Conservation (phyloP, 331 rosid species). For the Spiraea crenata region DNA sequence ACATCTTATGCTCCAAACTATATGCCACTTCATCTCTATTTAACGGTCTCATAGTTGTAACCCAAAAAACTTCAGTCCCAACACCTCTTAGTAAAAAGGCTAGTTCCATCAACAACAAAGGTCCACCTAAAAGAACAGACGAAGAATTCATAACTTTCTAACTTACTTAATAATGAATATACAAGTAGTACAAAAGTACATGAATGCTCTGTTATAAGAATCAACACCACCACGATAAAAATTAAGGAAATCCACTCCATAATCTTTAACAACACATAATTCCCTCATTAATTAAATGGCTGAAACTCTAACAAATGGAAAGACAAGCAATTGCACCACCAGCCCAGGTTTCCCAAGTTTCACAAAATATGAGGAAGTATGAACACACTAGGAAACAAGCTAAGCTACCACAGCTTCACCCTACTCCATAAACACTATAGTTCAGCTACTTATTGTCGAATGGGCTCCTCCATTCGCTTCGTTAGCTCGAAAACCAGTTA, state of each 20-base stretch:
- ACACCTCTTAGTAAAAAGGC: constrained; percentile 39
- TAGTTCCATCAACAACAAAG: constrained; percentile 38
- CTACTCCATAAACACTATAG: neutral
- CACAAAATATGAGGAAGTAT: too few species aligned
- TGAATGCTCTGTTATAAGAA: neutral
- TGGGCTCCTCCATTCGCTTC: neutral
- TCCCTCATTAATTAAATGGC: neutral
- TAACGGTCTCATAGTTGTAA: constrained; percentile 29
- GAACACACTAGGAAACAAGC: neutral
- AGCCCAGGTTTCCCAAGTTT: too few species aligned
- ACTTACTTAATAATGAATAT: neutral
- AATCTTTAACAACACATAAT: neutral
- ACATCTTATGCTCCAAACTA: constrained; percentile 43
- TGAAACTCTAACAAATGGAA: neutral
- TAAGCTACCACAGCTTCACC: neutral
- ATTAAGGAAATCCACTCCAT: neutral
- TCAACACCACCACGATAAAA: neutral
- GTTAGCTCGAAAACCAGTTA: neutral
- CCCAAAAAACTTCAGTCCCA: constrained; percentile 38
- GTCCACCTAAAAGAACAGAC: constrained; percentile 29
- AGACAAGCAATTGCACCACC: constrained; percentile 6
- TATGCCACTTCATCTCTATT: constrained; percentile 27
- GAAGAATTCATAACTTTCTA: neutral
- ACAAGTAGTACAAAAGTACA: neutral
- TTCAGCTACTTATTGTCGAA: neutral